Evolutionary conservation across 73 alveolate species (phyloP).

Genomic region (Halteria grandinella): DNA sequence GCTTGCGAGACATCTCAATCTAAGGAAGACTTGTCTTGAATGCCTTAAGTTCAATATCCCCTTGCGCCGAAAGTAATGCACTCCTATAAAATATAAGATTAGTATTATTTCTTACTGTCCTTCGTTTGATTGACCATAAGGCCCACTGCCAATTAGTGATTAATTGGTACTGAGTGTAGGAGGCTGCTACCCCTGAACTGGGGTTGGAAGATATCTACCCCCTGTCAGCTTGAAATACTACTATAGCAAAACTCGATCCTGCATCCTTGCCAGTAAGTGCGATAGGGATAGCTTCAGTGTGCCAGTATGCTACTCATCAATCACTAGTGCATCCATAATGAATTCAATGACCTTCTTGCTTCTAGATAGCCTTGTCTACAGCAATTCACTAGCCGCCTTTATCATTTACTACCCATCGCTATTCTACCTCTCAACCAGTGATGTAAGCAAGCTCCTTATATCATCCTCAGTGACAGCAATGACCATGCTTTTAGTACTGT

Average conservation of each 20-base stretch:
- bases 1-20: conserved; percentile 19
- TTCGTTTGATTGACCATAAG: not conserved
- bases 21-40: conserved; percentile 29
- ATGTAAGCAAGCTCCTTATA: no score
- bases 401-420: not conserved
- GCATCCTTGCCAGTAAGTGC: conserved; percentile 14
- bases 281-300: not conserved
- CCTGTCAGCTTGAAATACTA: not conserved
- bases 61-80: no score
- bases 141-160: not conserved
- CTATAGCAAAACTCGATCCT: no score
- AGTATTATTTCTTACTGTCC: conserved; percentile 10
- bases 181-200: not conserved
- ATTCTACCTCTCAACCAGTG: not conserved
- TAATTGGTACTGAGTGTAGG: not conserved
- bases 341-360: not conserved
- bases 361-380: not conserved
- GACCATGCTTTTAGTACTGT: not conserved
- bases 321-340: not conserved
- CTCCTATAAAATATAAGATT: not conserved
- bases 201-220: conserved; percentile 1
- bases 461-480: conserved; percentile 30
- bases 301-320: not conserved
- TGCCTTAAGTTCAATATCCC: not conserved
- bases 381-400: not conserved